These are phyloP conservation scores for Eutypa lata DNA, from an alignment of 2,329 filamentous ascomycete genomes.

Conservation along the genomic window DNA sequence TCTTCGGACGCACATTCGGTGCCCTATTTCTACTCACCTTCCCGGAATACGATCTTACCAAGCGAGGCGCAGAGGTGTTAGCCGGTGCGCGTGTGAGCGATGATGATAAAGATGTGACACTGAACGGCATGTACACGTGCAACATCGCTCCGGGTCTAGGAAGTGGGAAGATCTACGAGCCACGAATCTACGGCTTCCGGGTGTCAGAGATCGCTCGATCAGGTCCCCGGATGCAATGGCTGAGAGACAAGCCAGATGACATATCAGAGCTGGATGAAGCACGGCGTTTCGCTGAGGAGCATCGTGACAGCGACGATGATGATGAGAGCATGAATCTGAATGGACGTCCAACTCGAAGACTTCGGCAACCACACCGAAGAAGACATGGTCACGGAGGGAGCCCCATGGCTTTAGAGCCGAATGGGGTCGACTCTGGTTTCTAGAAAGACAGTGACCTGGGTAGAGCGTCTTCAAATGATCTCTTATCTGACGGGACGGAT, in stretches of 20 bases:
- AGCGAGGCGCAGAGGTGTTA: constrained; percentile 62
- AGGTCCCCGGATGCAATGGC: constrained; percentile 95
- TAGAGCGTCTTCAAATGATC: not conserved
- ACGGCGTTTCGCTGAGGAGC: constrained; percentile 49
- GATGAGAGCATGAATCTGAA: constrained; percentile 49
- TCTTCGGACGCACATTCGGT: constrained; percentile 96
- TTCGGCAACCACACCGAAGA: constrained; percentile 35
- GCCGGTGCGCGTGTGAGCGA: constrained; percentile 36
- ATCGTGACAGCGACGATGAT: constrained; percentile 54
- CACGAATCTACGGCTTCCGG: constrained; percentile 93
- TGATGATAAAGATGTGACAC: constrained; percentile 44
- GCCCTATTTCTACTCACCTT: constrained; percentile 98
- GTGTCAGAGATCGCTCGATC: constrained; percentile 87
- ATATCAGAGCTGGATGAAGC: constrained; percentile 82
- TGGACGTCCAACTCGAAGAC: constrained; percentile 37
- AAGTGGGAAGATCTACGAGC: constrained; percentile 80
- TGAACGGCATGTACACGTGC: constrained; percentile 83
- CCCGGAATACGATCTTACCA: constrained; percentile 86
- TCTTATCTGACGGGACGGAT: not conserved
- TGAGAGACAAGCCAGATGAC: constrained; percentile 78
- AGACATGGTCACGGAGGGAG: constrained; percentile 51
- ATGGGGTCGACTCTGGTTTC: constrained; percentile 57
- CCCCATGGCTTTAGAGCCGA: constrained; percentile 54
- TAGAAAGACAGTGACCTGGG: constrained; percentile 17
- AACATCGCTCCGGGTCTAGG: constrained; percentile 91